Conservation (phyloP, 1,139 yeast species). For the Yamadazyma blattariae region DNA sequence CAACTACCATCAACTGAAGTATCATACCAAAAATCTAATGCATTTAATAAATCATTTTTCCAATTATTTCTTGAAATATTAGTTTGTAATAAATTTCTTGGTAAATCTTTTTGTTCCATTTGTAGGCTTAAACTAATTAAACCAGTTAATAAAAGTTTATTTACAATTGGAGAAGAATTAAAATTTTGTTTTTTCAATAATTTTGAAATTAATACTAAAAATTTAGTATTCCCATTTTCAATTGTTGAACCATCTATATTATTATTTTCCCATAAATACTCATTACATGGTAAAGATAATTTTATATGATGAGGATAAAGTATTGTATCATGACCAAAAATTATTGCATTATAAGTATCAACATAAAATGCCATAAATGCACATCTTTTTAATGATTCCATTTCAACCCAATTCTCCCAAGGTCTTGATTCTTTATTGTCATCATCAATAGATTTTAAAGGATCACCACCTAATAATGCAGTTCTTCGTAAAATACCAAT, state of each 20-base stretch:
- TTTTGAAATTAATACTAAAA: constrained; percentile 53
- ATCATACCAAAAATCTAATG: constrained; percentile 56
- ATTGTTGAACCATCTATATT: neutral
- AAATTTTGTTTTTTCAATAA: constrained; percentile 52
- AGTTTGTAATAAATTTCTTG: too few relatives aligned
- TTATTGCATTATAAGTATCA: constrained; percentile 26
- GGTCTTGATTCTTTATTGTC: constrained; percentile 10
- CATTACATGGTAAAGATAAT: constrained; percentile 25
- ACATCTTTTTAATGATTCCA: constrained; percentile 28
- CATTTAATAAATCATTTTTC: constrained; percentile 58
- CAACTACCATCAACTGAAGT: constrained; percentile 24
- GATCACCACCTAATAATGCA: constrained; percentile 66
- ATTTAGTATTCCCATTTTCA: constrained; percentile 22
- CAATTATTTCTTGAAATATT: too few relatives aligned
- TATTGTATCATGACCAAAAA: constrained; percentile 26
- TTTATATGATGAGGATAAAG: constrained; percentile 28
- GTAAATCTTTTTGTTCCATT: too few relatives aligned
- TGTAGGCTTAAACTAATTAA: constrained; percentile 59
- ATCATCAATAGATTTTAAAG: constrained; percentile 20
- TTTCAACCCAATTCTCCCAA: constrained; percentile 30
- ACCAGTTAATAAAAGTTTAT: constrained; percentile 62
- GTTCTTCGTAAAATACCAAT: constrained; percentile 65
- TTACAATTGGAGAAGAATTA: constrained; percentile 44
- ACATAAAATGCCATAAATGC: constrained; percentile 25
- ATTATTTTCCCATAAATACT: constrained; percentile 23